Evolutionary conservation across 1,284 basidiomycete genomes (phyloP), one percentile per base, ranked within the genome.

Genomic region (Leccinum pachyderme): DNA sequence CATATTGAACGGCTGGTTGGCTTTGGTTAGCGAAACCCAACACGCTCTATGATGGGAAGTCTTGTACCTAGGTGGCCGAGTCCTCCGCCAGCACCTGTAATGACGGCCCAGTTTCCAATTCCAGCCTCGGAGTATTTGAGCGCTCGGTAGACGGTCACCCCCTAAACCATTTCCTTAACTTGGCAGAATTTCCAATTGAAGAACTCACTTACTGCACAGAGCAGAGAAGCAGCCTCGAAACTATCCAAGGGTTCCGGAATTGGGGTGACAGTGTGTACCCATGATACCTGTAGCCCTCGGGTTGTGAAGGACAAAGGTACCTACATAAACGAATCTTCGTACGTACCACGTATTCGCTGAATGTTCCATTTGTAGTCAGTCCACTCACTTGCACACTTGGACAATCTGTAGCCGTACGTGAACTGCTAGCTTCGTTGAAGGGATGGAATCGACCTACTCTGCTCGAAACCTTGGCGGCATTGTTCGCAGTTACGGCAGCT

Each of bases 61-160:
- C 12, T 33, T 37, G 53, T 58, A 82, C 81, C 81, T 37, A 89
- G 76, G 70, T 89, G 85, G 4, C 86, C 87, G 15, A 89, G 81
- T 43, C 90, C 82, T 63, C 85, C 87, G 12, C 90, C 89, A 7
- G 89, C 89, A 50, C 90, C 91, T 27, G 87, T 87, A 60, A 95
- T 79, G 49, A 86, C 87, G 60, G 94, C 78, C 83, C 86, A 93
- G 60, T 95, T 84, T 51, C 91, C 90, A n/a, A 85, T 80, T 29
- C 74, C 77, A n/a, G 82, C 79, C 52, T 81, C 73, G 54, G 84
- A 83, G 71, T 89, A 81, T 71, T 92, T 93, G 67, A 95, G 77
- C 0, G 91, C 93, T 63, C 90, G 88, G 72, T 93, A 95, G 1
- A 89, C 86, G 1, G 90, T 92, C 18, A 91, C 73, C 57, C 89